Evolutionary conservation across 176 grass and related monocot genomes (phyloP).

Genomic region (Oryza coarctata): DNA sequence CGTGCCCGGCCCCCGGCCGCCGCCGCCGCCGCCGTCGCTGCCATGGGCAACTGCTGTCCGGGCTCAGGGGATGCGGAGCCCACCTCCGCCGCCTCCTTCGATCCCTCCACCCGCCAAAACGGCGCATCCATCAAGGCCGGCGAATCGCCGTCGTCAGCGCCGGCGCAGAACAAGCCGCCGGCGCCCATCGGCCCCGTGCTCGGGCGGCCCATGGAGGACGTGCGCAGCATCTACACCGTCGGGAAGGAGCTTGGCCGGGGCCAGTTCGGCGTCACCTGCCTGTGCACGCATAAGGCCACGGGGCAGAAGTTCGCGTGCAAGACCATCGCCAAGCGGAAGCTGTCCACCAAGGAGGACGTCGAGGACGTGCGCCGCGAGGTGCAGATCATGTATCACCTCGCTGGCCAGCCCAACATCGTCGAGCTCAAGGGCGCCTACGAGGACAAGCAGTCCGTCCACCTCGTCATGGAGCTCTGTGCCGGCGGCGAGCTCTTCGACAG

Average conservation of each 20-base stretch:
- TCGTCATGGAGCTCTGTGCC: slow-evolving; percentile 95
- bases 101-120: slow-evolving; percentile 12
- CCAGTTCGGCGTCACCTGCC: slow-evolving; percentile 87
- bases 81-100: not conserved
- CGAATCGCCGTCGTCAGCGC: slow-evolving; percentile 8
- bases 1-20: slow-evolving; percentile 2
- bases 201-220: slow-evolving; percentile 84
- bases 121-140: slow-evolving; percentile 41
- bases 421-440: slow-evolving; percentile 90
- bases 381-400: slow-evolving; percentile 99
- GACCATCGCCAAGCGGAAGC: slow-evolving; percentile 88
- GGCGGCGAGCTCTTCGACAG: slow-evolving; percentile 94
- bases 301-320: slow-evolving; percentile 88
- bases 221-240: slow-evolving; percentile 60
- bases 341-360: slow-evolving; percentile 88
- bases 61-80: slow-evolving; percentile 56
- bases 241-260: slow-evolving; percentile 93
- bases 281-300: slow-evolving; percentile 88
- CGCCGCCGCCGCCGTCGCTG: slow-evolving; percentile 22
- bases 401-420: slow-evolving; percentile 85
- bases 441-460: slow-evolving; percentile 93
- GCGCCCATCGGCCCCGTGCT: slow-evolving; percentile 72
- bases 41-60: slow-evolving; percentile 88
- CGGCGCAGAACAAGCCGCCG: slow-evolving; percentile 40
- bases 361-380: slow-evolving; percentile 93